Evolutionary conservation across 2,329 filamentous ascomycete species (phyloP), one percentile per base, ranked within the genome.

Genomic region (Pseudogymnoascus sp.): DNA sequence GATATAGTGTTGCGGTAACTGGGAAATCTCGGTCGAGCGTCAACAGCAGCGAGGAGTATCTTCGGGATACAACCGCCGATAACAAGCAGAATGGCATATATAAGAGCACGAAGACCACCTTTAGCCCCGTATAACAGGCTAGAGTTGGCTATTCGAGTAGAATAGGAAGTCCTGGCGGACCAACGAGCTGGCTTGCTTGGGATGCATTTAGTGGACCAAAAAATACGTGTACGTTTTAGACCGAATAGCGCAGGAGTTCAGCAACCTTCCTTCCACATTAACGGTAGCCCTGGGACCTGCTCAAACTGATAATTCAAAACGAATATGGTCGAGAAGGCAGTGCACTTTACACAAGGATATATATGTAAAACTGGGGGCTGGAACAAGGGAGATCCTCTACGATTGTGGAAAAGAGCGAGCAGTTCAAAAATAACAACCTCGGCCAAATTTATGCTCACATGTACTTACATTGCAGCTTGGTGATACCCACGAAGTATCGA

Each of bases 111-210:
- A 54, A 54, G 28, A 54, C 25, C 25, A 54, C 47, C 3, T 54
- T 54, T n/a, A 54, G 28, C 47, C 47, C 47, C 5, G 47, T 54
- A 54, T 54, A 32, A 32, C 18, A 54, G 28, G 47, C 6, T 30
- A 54, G 4, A 4, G n/a, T 32, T 25, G n/a, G 11, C 32, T 30
- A 32, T 54, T 32, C n/a, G 25, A 32, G 32, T 20, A 12, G 1
- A 25, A 54, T 32, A 32, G 9, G 32, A 32, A 12, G 32, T 32
- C 32, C 28, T 54, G 9, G 47, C 9, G n/a, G 28, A 54, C 25
- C 28, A 32, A 54, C 47, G 47, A 54, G 47, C 47, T 54, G 47
- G 47, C 47, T 54, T 54, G 28, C 18, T 54, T 54, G n/a, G 47
- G 41, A 28, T 28, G 28, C 47, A 54, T 18, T 12, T n/a, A 9